A percentile compares a stretch with the other conserved stretches of the same genome.
phyloP scores from a whole-genome alignment of 2,329 filamentous ascomycete genomes.

The Xylaria arbuscula region DNA sequence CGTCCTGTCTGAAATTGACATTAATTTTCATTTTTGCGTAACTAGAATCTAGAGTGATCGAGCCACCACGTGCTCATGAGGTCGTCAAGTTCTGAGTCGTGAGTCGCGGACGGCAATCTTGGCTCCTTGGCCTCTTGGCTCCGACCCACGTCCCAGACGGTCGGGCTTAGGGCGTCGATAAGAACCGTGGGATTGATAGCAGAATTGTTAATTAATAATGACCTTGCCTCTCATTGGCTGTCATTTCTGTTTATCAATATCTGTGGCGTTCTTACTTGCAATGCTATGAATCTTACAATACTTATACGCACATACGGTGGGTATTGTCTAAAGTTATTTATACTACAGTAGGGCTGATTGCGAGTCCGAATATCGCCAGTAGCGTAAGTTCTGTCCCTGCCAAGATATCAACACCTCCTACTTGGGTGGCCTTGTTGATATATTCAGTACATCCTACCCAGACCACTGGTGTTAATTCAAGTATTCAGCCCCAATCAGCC shows the following conservation, averaged over 20 bases:
- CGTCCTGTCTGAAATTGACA: neutral
- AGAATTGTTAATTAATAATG: constrained; percentile 12
- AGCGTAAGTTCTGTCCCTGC: neutral
- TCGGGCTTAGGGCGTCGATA: constrained; percentile 23
- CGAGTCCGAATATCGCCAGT: neutral
- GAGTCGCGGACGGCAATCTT: constrained; percentile 9
- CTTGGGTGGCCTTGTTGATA: neutral
- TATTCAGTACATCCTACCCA: no score
- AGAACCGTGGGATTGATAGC: neutral
- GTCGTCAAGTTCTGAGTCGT: constrained; percentile 15
- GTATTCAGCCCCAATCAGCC: neutral
- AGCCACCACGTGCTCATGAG: neutral
- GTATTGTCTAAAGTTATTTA: no score
- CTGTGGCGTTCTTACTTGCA: neutral
- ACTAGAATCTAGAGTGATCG: neutral
- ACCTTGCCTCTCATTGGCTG: constrained; percentile 23
- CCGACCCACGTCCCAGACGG: constrained; percentile 23
- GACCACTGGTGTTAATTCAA: neutral
- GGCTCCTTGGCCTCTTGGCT: constrained; percentile 29
- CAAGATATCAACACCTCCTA: neutral
- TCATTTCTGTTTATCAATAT: neutral
- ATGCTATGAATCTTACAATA: neutral
- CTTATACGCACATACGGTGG: neutral
- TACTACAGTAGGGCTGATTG: neutral
- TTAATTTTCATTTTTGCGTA: neutral